Conservation (phyloP, 225 moss, liverwort and hornwort species). For the Bryum argenteum region DNA sequence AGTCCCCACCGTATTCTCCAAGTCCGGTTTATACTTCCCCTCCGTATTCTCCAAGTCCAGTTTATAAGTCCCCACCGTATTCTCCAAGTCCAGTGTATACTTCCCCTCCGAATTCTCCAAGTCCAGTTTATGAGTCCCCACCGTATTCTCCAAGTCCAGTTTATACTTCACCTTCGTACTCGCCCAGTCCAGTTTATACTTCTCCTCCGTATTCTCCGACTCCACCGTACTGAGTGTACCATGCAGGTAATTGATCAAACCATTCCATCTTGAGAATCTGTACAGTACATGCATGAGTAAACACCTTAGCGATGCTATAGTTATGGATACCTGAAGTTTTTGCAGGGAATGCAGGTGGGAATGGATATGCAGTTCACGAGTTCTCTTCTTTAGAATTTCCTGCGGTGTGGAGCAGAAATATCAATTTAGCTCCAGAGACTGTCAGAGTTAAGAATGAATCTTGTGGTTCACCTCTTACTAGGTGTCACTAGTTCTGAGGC, state of each 20-base stretch:
- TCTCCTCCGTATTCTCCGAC: constrained; percentile 24
- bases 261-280: too few species aligned
- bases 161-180: constrained; percentile 23
- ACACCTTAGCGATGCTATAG: too few species aligned
- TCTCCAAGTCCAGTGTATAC: neutral
- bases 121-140: constrained; percentile 23
- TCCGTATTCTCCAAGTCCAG: constrained; percentile 24
- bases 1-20: constrained; percentile 4
- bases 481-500: neutral
- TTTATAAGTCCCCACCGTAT: constrained; percentile 13
- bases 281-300: too few species aligned
- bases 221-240: constrained; percentile 31
- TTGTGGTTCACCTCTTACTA: neutral
- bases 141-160: neutral
- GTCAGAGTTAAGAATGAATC: neutral
- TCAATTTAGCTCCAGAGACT: too few species aligned
- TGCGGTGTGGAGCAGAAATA: too few species aligned
- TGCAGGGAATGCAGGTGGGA: constrained; percentile 10
- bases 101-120: constrained; percentile 20
- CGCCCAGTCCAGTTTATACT: constrained; percentile 16
- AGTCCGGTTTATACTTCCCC: constrained; percentile 14
- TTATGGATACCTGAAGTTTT: too few species aligned
- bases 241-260: neutral
- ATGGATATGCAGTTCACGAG: neutral
- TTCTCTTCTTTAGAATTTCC: too few species aligned